phyloP scores from a whole-genome alignment of 2,329 filamentous ascomycete genomes.

The Triangularia setosa region DNA sequence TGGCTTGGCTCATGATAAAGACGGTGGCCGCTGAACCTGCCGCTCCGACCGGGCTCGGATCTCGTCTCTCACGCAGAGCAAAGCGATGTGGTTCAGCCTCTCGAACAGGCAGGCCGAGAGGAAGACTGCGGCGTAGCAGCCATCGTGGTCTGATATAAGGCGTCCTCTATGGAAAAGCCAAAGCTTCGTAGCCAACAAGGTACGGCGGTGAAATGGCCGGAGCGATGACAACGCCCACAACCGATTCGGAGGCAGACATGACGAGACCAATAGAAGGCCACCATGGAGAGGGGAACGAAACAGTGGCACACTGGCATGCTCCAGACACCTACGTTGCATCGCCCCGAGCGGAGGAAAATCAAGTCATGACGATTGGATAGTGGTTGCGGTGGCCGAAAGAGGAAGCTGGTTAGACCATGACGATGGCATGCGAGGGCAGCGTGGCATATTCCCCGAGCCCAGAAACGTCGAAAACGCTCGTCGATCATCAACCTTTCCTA shows the following conservation, averaged over 20 bases:
- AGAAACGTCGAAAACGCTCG: constrained; percentile 27
- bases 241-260: background rate
- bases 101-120: background rate
- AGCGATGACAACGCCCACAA: background rate
- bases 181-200: background rate
- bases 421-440: constrained; percentile 20
- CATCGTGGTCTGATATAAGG: background rate
- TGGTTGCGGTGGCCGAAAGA: constrained; percentile 19
- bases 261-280: background rate
- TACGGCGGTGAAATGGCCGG: background rate
- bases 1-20: background rate
- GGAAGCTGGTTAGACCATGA: constrained; percentile 24
- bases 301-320: background rate
- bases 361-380: constrained; percentile 14
- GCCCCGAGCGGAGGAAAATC: background rate
- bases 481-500: constrained; percentile 25
- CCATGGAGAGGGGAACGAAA: background rate
- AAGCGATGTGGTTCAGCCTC: background rate
- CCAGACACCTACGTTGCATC: background rate
- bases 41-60: background rate
- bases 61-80: background rate
- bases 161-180: background rate
- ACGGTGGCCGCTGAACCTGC: background rate
- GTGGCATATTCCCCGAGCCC: constrained; percentile 28
- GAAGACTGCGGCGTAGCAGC: background rate